These are phyloP conservation scores for Sporothrix humicola DNA, from an alignment of 2,329 filamentous ascomycete species.

Conservation along the genomic window DNA sequence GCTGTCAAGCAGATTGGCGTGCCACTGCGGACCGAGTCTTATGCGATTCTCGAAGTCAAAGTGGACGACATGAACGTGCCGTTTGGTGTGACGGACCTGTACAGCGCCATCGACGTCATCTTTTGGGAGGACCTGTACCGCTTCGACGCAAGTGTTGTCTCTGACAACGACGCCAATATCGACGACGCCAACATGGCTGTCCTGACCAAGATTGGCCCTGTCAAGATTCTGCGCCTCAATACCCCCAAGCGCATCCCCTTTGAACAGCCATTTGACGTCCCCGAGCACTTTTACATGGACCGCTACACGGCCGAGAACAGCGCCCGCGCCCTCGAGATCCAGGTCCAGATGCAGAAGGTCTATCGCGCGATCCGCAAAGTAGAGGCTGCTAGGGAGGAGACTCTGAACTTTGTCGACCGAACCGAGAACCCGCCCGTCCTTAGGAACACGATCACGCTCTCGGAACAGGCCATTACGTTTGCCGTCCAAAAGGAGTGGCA, in stretches of 20 bases:
- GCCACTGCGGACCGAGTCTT: slow-evolving; percentile 16
- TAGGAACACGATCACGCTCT: slow-evolving; percentile 36
- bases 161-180: not conserved
- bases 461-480: slow-evolving; percentile 37
- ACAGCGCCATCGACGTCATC: slow-evolving; percentile 47
- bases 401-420: slow-evolving; percentile 29
- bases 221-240: slow-evolving; percentile 39
- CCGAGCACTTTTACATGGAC: slow-evolving; percentile 40
- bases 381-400: slow-evolving; percentile 22
- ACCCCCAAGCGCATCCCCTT: slow-evolving; percentile 26
- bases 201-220: slow-evolving; percentile 29
- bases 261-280: slow-evolving; percentile 38
- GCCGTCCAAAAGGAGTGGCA: slow-evolving; percentile 39
- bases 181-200: slow-evolving; percentile 30
- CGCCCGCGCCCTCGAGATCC: slow-evolving; percentile 35
- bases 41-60: slow-evolving; percentile 39
- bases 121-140: slow-evolving; percentile 40
- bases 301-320: slow-evolving; percentile 40
- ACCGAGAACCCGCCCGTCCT: slow-evolving; percentile 22
- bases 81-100: slow-evolving; percentile 60
- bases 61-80: slow-evolving; percentile 79
- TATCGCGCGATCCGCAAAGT: slow-evolving; percentile 34
- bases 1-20: not conserved
- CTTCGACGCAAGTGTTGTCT: not conserved
- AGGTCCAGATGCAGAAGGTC: slow-evolving; percentile 35